Conservation (phyloP, 2,329 filamentous ascomycete genomes). For the Diplodia seriata region DNA sequence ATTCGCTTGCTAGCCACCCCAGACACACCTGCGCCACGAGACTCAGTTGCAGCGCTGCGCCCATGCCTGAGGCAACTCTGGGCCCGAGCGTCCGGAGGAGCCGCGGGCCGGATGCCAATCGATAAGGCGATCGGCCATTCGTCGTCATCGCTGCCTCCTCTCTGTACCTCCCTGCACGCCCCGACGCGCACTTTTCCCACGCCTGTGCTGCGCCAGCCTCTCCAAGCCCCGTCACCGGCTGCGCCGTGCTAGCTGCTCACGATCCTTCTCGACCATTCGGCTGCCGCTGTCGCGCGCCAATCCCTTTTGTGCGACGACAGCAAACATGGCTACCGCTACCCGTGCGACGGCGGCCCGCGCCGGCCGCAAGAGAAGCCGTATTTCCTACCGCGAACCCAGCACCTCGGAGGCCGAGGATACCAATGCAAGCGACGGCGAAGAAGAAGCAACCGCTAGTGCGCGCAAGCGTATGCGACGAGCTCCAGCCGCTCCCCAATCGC, state of each 20-base stretch:
- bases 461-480: conserved; percentile 25
- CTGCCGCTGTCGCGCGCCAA: not conserved
- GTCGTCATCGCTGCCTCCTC: conserved; percentile 19
- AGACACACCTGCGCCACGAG: conserved; percentile 6
- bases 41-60: not conserved
- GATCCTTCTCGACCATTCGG: not conserved
- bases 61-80: not conserved
- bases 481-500: conserved; percentile 4
- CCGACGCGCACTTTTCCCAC: conserved; percentile 13
- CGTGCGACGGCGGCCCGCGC: conserved; percentile 32
- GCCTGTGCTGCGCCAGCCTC: not conserved
- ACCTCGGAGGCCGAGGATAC: conserved; percentile 42
- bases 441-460: not conserved
- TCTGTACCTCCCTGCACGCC: conserved; percentile 22
- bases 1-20: conserved; percentile 15
- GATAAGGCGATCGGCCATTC: conserved; percentile 21
- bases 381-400: conserved; percentile 48
- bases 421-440: conserved; percentile 8
- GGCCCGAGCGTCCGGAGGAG: conserved; percentile 10
- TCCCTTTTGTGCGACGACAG: not conserved
- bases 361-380: conserved; percentile 46
- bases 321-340: conserved; percentile 27
- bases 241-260: not conserved
- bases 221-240: not conserved
- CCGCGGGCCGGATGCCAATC: conserved; percentile 18